Percentiles rank a stretch among this genome's conserved stretches.
phyloP scores from a whole-genome alignment of 129 eudicot genomes.

The Solidago caesia region DNA sequence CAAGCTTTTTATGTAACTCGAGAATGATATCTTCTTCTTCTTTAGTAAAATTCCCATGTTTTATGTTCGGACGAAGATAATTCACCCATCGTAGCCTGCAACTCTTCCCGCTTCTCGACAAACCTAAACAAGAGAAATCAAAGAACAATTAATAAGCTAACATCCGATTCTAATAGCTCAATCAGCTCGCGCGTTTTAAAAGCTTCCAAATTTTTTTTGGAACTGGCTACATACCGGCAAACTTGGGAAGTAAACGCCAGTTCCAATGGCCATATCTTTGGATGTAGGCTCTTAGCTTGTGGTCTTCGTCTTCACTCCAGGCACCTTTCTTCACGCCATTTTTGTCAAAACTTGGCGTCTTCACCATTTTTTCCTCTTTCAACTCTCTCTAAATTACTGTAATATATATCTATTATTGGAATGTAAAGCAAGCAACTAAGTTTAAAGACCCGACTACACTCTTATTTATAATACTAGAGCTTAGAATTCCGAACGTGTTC shows the following conservation, averaged over 20 bases:
- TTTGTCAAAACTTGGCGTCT: conserved; percentile 43
- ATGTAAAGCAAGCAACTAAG: conserved; percentile 4
- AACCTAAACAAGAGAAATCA: conserved; percentile 24
- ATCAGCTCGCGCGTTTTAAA: no score
- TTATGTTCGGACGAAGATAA: conserved; percentile 39
- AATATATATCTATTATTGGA: background rate
- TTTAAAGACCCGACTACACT: conserved; percentile 24
- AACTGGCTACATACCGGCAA: conserved; percentile 43
- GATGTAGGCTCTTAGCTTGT: conserved; percentile 52
- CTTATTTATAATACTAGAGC: conserved; percentile 24
- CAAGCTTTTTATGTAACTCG: conserved; percentile 36
- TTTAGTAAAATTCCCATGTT: conserved; percentile 37
- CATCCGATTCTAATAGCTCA: background rate
- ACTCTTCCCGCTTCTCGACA: conserved; percentile 42
- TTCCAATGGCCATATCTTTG: conserved; percentile 65
- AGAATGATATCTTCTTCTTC: conserved; percentile 41
- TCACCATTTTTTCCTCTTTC: conserved; percentile 42
- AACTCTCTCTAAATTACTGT: background rate
- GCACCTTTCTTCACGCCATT: conserved; percentile 60
- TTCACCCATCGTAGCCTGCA: conserved; percentile 46
- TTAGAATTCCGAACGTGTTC: conserved; percentile 20
- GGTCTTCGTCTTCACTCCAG: conserved; percentile 68
- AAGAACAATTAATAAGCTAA: background rate
- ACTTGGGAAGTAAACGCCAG: conserved; percentile 65
- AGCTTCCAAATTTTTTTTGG: background rate